Percentiles rank a stretch among this genome's conserved stretches.
Evolutionary conservation across 345 rosid genomes (phyloP).

Genomic region (Citrus reticulata): DNA sequence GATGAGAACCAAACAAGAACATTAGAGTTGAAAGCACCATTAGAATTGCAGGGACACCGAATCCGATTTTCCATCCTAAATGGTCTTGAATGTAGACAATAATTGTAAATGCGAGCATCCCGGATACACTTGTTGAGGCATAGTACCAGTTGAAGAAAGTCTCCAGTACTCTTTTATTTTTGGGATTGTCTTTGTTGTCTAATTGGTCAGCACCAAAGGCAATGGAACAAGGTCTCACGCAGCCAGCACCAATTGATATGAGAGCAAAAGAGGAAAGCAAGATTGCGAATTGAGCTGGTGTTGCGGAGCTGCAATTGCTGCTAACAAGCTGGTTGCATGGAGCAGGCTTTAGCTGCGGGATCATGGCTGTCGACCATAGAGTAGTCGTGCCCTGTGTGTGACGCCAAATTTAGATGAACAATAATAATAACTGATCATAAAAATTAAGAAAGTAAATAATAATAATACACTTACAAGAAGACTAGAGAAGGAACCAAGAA

Average conservation of each 20-base stretch:
- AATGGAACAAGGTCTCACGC: constrained; percentile 28
- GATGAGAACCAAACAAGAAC: constrained; percentile 23
- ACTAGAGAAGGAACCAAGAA: neutral
- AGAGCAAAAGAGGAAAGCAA: constrained; percentile 28
- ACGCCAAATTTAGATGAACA: too few relatives aligned
- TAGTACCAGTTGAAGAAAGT: constrained; percentile 35
- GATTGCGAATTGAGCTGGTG: constrained; percentile 4
- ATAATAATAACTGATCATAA: too few relatives aligned
- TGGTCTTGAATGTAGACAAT: constrained; percentile 31
- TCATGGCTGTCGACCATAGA: constrained; percentile 26
- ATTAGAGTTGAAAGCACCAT: constrained; percentile 25
- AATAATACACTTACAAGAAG: constrained; percentile 19
- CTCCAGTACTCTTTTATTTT: constrained; percentile 19
- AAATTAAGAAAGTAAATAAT: too few relatives aligned
- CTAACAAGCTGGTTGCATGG: constrained; percentile 6
- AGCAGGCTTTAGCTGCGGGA: constrained; percentile 21
- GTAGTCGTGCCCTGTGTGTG: constrained; percentile 21
- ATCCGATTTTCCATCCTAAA: constrained; percentile 36
- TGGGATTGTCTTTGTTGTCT: constrained; percentile 11
- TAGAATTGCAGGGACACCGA: constrained; percentile 23
- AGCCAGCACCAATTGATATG: constrained; percentile 30
- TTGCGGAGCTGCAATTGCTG: constrained; percentile 1
- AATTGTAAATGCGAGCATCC: constrained; percentile 16
- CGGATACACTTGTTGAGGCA: constrained; percentile 16
- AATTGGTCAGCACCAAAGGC: constrained; percentile 41